Evolutionary conservation across 1,284 basidiomycete genomes (phyloP), one percentile per base, ranked within the genome.

Genomic region (Vanrija humicola): DNA sequence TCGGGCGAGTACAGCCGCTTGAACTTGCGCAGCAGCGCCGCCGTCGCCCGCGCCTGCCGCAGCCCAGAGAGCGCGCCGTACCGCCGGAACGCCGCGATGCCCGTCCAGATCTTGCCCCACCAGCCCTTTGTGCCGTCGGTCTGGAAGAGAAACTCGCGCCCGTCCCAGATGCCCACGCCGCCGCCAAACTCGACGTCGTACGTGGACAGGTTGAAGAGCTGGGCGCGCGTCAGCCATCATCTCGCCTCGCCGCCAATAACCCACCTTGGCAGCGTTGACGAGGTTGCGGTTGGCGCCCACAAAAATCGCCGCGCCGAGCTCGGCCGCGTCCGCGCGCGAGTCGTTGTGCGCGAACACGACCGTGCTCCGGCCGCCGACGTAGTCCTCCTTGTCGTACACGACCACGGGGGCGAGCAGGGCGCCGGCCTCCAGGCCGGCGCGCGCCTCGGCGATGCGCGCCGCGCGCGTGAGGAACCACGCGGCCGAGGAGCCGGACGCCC

Each of bases 291-390:
- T 94, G 5, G 82, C 83, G 48, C 82, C 70, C 5, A 94, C 87
- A 72, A 95, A 97, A 59, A 97, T 89, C 43, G 87, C 89, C 0
- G 87, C 95, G 1, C 95, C 95, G 0, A 95, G 80, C 66, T 83
- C 94, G 38, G 92, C 76, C 3, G 87, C 83, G 26, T 80, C 79
- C 21, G 85, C 77, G 10, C 74, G 79, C 2, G 77, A 68, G 66
- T 95, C 83, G 55, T 82, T 79, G 70, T 94, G 86, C 3, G 93
- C 91, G 63, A 86, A 81, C 0, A 93, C 85, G 9, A 82, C 80
- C 7, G 85, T 90, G 70, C 84, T 87, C 48, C 92, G 81, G 55
- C 92, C 92, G 45, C 93, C 92, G 61, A 95, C 80, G 63, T 88
- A 87, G 19, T 79, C 78, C 46, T 80, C 81, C 61, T 82, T 82